Evolutionary conservation across 2,329 filamentous ascomycete species (phyloP).

Genomic region (Aureobasidium sp.): DNA sequence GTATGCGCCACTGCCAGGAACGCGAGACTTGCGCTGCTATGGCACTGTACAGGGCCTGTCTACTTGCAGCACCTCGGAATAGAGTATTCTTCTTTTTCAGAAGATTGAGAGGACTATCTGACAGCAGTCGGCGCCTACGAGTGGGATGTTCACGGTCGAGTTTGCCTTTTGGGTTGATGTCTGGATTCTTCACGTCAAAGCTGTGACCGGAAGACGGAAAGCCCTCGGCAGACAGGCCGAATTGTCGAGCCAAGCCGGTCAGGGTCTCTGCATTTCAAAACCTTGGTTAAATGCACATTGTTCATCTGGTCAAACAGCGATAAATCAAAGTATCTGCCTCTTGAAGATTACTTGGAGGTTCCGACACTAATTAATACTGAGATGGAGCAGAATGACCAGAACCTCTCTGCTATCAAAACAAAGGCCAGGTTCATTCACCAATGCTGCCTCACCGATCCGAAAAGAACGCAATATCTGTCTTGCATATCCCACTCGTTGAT

Average conservation of each 20-base stretch:
- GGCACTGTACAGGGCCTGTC: neutral
- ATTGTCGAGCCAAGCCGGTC: neutral
- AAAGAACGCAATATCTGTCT: neutral
- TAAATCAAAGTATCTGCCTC: too few relatives aligned
- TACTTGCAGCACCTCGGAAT: neutral
- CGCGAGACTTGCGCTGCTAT: neutral
- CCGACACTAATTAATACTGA: too few relatives aligned
- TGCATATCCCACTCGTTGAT: neutral
- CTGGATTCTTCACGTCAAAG: conserved; percentile 3
- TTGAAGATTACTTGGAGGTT: too few relatives aligned
- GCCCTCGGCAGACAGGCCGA: conserved; percentile 11
- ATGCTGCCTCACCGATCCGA: too few relatives aligned
- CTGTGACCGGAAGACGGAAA: conserved; percentile 9
- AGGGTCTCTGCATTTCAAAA: conserved; percentile 3
- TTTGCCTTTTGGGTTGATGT: neutral
- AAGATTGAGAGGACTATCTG: conserved; percentile 4
- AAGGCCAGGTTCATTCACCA: too few relatives aligned
- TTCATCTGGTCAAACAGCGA: too few relatives aligned
- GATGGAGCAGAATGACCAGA: too few relatives aligned
- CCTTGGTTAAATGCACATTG: conserved; percentile 1
- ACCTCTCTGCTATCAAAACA: too few relatives aligned
- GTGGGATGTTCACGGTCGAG: neutral
- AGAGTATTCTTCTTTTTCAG: conserved; percentile 6
- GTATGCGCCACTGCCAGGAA: conserved; percentile 11
- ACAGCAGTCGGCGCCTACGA: neutral